Percentiles rank a stretch among this genome's conserved stretches.
Conservation (phyloP, 2,329 filamentous ascomycete genomes). For the Alternaria gansuensis region DNA sequence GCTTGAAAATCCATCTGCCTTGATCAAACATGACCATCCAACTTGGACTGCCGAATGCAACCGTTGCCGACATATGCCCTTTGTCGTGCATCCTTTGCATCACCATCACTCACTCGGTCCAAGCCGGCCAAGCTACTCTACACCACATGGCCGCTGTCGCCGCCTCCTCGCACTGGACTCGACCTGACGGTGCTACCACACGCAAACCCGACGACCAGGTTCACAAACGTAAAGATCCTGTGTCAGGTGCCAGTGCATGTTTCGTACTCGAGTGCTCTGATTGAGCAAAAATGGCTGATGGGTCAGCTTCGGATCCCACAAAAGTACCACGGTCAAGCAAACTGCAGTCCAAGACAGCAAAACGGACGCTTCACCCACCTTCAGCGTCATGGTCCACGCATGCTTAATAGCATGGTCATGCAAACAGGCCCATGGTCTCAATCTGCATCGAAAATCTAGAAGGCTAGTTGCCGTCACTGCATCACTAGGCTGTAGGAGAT, state of each 20-base stretch:
- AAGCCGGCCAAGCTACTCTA: slow-evolving; percentile 27
- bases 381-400: background rate
- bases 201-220: slow-evolving; percentile 48
- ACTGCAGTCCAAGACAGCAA: background rate
- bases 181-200: slow-evolving; percentile 42
- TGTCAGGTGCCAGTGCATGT: slow-evolving; percentile 47
- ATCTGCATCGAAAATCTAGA: slow-evolving; percentile 34
- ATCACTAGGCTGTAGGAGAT: slow-evolving; percentile 26
- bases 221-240: slow-evolving; percentile 41
- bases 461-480: slow-evolving; percentile 35
- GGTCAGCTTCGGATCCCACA: slow-evolving; percentile 8
- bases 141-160: slow-evolving; percentile 42
- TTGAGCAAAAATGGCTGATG: slow-evolving; percentile 5
- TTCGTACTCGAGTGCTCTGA: slow-evolving; percentile 30
- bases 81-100: slow-evolving; percentile 3
- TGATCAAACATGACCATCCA: slow-evolving; percentile 17
- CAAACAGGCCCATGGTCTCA: slow-evolving; percentile 14
- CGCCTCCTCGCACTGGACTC: slow-evolving; percentile 26
- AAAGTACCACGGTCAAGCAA: slow-evolving; percentile 12
- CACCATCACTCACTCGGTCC: slow-evolving; percentile 18
- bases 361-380: background rate
- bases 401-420: slow-evolving; percentile 2
- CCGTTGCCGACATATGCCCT: background rate
- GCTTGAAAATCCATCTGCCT: background rate
- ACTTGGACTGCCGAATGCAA: background rate